These are phyloP conservation scores for Rhodamnia argentea DNA, from an alignment of 345 rosid genomes.

Conservation along the genomic window DNA sequence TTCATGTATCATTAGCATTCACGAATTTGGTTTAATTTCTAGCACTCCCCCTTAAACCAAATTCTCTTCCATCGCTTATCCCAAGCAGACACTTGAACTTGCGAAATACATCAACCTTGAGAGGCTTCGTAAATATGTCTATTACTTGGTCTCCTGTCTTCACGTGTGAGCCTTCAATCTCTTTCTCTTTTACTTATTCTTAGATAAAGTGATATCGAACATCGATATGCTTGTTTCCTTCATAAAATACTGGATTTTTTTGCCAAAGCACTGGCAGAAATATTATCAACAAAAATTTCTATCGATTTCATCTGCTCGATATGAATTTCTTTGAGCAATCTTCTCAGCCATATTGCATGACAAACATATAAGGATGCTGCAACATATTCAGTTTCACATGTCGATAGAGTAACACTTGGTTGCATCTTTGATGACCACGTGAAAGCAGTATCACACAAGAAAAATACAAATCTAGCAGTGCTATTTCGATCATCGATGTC, in stretches of 20 bases:
- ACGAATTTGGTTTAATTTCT: too few relatives aligned
- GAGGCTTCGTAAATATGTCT: not conserved
- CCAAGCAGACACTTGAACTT: not conserved
- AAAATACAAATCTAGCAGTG: not conserved
- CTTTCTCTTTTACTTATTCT: not conserved
- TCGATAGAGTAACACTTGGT: not conserved
- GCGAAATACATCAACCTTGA: not conserved
- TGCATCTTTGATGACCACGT: not conserved
- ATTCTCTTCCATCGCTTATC: not conserved
- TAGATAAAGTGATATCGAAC: not conserved
- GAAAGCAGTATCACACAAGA: not conserved
- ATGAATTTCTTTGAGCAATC: not conserved
- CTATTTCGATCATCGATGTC: not conserved
- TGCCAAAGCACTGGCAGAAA: not conserved
- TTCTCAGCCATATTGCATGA: not conserved
- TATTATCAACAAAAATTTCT: not conserved
- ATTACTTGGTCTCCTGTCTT: not conserved
- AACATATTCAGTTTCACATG: not conserved
- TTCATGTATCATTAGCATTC: too few relatives aligned
- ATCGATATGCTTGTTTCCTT: not conserved
- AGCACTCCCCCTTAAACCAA: not conserved
- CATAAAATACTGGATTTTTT: not conserved
- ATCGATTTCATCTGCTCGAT: too few relatives aligned
- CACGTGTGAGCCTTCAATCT: not conserved
- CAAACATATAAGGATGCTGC: not conserved